phyloP scores from a whole-genome alignment of 148 eudicot species.

The Cornus controversa region DNA sequence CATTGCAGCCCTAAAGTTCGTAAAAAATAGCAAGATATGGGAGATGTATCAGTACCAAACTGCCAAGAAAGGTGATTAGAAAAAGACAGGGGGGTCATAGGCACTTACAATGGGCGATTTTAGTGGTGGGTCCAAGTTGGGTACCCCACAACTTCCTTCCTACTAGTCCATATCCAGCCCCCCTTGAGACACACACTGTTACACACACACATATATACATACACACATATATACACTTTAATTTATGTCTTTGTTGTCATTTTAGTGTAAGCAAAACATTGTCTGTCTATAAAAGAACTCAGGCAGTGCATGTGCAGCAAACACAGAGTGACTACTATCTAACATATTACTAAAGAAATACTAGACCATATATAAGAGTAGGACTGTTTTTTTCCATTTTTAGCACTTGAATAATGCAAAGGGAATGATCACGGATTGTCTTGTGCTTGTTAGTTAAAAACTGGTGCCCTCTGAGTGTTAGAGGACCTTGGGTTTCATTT shows the following conservation, averaged over 20 bases:
- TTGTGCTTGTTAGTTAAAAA: too few relatives aligned
- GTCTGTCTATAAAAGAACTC: not conserved
- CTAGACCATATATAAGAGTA: not conserved
- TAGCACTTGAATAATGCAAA: too few relatives aligned
- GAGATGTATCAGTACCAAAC: not conserved
- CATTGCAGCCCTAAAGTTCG: not conserved
- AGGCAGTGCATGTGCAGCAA: not conserved
- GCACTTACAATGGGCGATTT: too few relatives aligned
- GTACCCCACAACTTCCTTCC: not conserved
- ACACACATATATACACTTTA: too few relatives aligned
- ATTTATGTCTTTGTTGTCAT: not conserved
- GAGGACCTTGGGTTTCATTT: too few relatives aligned
- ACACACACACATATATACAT: too few relatives aligned
- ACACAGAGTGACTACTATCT: not conserved
- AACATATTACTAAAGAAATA: too few relatives aligned
- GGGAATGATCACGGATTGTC: too few relatives aligned
- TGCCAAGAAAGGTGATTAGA: not conserved
- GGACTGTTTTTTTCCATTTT: not conserved
- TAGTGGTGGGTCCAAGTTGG: not conserved
- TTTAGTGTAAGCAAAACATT: not conserved
- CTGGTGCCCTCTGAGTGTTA: too few relatives aligned
- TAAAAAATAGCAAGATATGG: not conserved
- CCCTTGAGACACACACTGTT: not conserved
- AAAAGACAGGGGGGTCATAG: too few relatives aligned
- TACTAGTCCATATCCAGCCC: not conserved